These are phyloP conservation scores for Candolleomyces eurysporus DNA, from an alignment of 768 basidiomycete species.

Conservation along the genomic window DNA sequence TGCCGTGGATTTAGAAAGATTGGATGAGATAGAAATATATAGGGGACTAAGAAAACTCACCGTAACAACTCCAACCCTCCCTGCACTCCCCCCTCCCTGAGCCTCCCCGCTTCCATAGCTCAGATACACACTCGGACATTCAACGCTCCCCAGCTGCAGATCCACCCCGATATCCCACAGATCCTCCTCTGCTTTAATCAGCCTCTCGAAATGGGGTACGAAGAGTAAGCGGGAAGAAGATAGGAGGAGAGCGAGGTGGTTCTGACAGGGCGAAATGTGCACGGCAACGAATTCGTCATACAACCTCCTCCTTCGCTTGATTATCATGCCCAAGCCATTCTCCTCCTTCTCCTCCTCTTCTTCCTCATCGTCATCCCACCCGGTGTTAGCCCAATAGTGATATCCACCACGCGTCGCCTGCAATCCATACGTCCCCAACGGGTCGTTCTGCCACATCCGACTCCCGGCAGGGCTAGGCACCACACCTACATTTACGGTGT, in stretches of 20 bases:
- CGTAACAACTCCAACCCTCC: slow-evolving; percentile 45
- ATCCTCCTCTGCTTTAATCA: slow-evolving; percentile 19
- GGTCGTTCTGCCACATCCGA: too few species aligned
- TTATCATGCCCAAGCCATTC: not conserved
- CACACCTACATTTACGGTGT: not conserved
- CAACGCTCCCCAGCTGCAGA: slow-evolving; percentile 39
- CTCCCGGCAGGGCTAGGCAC: not conserved
- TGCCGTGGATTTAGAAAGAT: too few species aligned
- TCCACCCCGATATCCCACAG: slow-evolving; percentile 35
- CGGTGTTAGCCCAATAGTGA: too few species aligned
- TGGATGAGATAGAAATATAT: too few species aligned
- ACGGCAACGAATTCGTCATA: slow-evolving; percentile 51
- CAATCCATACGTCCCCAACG: too few species aligned
- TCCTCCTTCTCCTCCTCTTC: too few species aligned
- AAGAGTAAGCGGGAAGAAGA: slow-evolving; percentile 39
- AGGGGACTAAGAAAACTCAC: slow-evolving; percentile 25
- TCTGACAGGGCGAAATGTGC: slow-evolving; percentile 48
- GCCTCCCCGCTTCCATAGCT: slow-evolving; percentile 39
- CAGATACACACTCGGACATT: slow-evolving; percentile 42
- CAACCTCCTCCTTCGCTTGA: slow-evolving; percentile 6
- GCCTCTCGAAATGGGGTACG: slow-evolving; percentile 40
- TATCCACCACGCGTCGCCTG: too few species aligned
- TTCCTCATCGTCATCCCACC: too few species aligned
- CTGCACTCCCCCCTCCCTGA: slow-evolving; percentile 8
- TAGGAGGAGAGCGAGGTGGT: slow-evolving; percentile 42